Evolutionary conservation across 768 basidiomycete species (phyloP), one percentile per base, ranked within the genome.

Genomic region (Phylloporus rhodoxanthus): DNA sequence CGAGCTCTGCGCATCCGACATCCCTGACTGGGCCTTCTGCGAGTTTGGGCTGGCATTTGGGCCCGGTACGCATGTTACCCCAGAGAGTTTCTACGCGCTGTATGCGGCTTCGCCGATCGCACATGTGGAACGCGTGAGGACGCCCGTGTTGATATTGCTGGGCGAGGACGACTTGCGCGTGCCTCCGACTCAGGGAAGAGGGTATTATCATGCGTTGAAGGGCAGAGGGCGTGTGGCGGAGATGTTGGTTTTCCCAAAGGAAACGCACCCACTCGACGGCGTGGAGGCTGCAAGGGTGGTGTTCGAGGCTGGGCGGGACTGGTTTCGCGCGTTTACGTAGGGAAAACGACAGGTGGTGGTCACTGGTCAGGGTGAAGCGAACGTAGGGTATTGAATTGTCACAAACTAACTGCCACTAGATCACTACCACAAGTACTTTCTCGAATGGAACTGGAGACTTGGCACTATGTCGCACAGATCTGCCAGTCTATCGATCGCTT

Each of bases 191-290:
- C 85, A 89, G 43, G 79, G 80, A 0, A 71, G 73, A 47, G 75
- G 73, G 7, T 84, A 79, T 60, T 89, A 83, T 52, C 83, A 88
- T 64, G 78, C 78, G 5, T 61, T 88, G 47, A 85, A 79, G 59
- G 78, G 72, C 7, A 47, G 56, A 13, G 62, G 54, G 11, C 60
- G 68, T 48, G 64, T 69, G 5, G 77, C 84, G 14, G 79, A 83
- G 42, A 72, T 85, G 75, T 64, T 85, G 30, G 61, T 73, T 42
- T 86, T 85, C 54, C 76, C 77, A 19, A 76, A 79, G 20, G 81
- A 85, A 56, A 71, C 75, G 1, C 85, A 87, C 62, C 70, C 81
- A 4, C 61, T 85, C 6, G 84, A 84, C 15, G 79, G 81, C 0
- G 80, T 85, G 3, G 82, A 84, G 59, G 74, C 79, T 1, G 71